Evolutionary conservation across 1,284 basidiomycete genomes (phyloP).

Genomic region (Violaceomyces palustris): DNA sequence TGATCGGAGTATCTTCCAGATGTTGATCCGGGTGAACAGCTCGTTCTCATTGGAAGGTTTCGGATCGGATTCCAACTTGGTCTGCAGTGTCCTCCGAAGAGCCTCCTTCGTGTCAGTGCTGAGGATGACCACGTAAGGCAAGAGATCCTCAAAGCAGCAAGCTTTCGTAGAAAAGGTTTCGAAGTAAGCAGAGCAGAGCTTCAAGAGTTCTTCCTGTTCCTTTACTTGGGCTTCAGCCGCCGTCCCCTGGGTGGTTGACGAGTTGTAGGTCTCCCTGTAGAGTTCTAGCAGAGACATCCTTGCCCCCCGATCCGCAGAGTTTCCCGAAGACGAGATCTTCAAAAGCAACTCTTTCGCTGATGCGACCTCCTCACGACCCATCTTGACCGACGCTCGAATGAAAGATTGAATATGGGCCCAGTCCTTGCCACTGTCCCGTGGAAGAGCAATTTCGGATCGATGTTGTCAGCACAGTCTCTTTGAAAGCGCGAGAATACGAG

Average conservation of each 20-base stretch:
- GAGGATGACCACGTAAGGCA: constrained; percentile 61
- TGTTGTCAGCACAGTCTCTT: too few relatives aligned
- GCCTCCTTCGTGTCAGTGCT: constrained; percentile 53
- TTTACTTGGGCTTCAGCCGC: too few relatives aligned
- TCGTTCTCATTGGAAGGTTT: constrained; percentile 8
- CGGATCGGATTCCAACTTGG: not conserved
- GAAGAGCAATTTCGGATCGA: too few relatives aligned
- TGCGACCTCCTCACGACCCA: constrained; percentile 9
- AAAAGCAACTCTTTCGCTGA: constrained; percentile 15
- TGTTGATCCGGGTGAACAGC: constrained; percentile 17
- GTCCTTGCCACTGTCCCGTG: too few relatives aligned
- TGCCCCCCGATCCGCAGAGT: too few relatives aligned
- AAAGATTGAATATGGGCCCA: constrained; percentile 18
- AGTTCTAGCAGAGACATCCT: constrained; percentile 67
- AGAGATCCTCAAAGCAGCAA: constrained; percentile 78
- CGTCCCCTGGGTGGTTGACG: too few relatives aligned
- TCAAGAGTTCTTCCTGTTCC: constrained; percentile 53
- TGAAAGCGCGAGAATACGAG: not conserved
- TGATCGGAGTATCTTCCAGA: constrained; percentile 20
- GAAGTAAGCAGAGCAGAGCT: constrained; percentile 61
- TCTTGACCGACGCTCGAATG: constrained; percentile 16
- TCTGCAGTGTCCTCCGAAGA: constrained; percentile 6
- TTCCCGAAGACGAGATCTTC: constrained; percentile 54
- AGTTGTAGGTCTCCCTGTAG: too few relatives aligned
- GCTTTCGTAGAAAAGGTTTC: constrained; percentile 69